A percentile compares a stretch with the other conserved stretches of the same genome.
These are phyloP conservation scores for Heritiera littoralis DNA, from an alignment of 345 rosid genomes.

Conservation along the genomic window DNA sequence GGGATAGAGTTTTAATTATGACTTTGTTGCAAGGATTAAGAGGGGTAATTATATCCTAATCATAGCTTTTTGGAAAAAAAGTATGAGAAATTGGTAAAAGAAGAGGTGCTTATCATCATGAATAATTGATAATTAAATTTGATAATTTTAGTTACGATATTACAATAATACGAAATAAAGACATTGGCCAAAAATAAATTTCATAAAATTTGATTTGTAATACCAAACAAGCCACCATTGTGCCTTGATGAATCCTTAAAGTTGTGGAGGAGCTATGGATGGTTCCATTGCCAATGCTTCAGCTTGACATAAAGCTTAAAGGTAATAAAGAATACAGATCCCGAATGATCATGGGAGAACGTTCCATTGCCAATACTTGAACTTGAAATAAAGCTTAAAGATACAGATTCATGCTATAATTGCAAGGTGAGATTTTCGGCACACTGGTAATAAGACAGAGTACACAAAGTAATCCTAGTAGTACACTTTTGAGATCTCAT, in stretches of 20 bases:
- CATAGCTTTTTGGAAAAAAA: background rate
- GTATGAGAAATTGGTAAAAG: background rate
- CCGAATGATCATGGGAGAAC: background rate
- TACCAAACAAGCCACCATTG: too few relatives aligned
- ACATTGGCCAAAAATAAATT: too few relatives aligned
- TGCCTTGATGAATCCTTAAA: background rate
- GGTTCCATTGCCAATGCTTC: background rate
- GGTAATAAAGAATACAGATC: background rate
- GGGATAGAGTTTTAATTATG: background rate
- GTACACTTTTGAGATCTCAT: background rate
- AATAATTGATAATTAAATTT: too few relatives aligned
- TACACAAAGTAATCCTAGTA: background rate
- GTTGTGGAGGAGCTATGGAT: background rate
- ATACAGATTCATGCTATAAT: background rate
- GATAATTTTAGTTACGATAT: too few relatives aligned
- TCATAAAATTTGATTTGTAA: too few relatives aligned
- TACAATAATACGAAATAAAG: too few relatives aligned
- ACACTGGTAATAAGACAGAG: background rate
- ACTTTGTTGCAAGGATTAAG: background rate
- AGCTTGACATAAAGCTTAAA: background rate
- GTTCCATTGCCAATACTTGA: background rate
- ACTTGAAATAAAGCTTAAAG: background rate
- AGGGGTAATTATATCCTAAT: background rate
- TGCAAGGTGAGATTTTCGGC: background rate
- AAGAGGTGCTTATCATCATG: too few relatives aligned